Evolutionary conservation across 768 basidiomycete genomes (phyloP).

Genomic region (Panellus pusillus): DNA sequence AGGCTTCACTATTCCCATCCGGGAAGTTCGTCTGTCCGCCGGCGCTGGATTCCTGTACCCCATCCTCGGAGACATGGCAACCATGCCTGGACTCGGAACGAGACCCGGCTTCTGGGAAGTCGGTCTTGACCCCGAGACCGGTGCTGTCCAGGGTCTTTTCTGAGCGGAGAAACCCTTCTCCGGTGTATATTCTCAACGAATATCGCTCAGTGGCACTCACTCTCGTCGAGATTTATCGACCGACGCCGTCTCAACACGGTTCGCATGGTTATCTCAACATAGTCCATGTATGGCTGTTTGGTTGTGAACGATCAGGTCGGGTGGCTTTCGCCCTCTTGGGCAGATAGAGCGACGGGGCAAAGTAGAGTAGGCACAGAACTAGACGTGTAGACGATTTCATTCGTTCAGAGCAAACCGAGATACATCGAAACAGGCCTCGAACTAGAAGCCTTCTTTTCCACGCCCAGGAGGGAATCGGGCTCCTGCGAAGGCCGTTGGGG

Average conservation of each 20-base stretch:
- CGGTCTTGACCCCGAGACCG: conserved; percentile 74
- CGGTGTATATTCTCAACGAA: conserved; percentile 27
- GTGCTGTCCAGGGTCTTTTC: conserved; percentile 85
- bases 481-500: conserved; percentile 7
- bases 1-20: conserved; percentile 94
- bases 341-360: no score
- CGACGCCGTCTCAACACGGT: conserved; percentile 23
- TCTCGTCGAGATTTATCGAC: conserved; percentile 8
- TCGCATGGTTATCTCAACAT: conserved; percentile 11
- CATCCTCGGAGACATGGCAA: conserved; percentile 94
- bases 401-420: no score
- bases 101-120: conserved; percentile 95
- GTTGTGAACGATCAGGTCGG: conserved; percentile 11
- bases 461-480: conserved; percentile 18
- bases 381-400: no score
- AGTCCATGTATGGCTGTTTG: conserved; percentile 4
- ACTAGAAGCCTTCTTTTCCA: not conserved
- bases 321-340: not conserved
- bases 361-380: no score
- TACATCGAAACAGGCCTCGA: not conserved
- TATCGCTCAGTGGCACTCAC: conserved; percentile 12
- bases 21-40: conserved; percentile 82
- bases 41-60: conserved; percentile 97
- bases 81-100: conserved; percentile 95
- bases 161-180: conserved; percentile 33